Conservation (phyloP, 768 basidiomycete species). For the Xanthoconium stramineum region DNA sequence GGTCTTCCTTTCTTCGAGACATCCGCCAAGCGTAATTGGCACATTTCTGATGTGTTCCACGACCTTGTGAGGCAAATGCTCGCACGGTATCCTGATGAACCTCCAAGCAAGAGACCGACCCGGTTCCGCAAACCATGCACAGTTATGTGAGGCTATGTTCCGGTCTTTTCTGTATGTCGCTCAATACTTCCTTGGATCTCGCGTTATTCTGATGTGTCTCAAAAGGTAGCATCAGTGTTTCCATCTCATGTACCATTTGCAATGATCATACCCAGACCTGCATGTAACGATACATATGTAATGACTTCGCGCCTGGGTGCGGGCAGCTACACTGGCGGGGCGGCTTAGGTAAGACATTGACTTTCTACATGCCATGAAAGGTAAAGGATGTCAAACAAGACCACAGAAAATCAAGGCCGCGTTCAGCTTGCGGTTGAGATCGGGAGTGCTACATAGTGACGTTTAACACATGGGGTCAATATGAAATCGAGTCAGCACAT, state of each 20-base stretch:
- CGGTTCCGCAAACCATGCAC: constrained; percentile 32
- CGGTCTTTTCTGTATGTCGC: constrained; percentile 4
- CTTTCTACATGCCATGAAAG: too few species aligned
- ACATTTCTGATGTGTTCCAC: constrained; percentile 74
- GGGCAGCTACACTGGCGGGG: too few species aligned
- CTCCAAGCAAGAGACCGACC: constrained; percentile 29
- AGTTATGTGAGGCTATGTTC: constrained; percentile 33
- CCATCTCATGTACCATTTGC: constrained; percentile 9
- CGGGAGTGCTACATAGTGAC: too few species aligned
- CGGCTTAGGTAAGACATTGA: too few species aligned
- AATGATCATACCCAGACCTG: constrained; percentile 5
- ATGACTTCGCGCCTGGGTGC: too few species aligned
- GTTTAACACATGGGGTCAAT: too few species aligned
- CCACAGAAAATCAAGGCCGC: too few species aligned
- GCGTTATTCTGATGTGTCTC: background rate
- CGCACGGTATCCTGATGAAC: constrained; percentile 52
- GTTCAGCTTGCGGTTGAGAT: background rate
- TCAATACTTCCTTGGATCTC: background rate
- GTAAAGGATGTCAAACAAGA: too few species aligned
- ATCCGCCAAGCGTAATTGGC: constrained; percentile 84
- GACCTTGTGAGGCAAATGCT: constrained; percentile 77
- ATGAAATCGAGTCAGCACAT: constrained; percentile 4
- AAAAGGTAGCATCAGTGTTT: constrained; percentile 7
- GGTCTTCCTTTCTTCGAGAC: constrained; percentile 80
- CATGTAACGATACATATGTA: too few species aligned